Evolutionary conservation across 2,329 filamentous ascomycete species (phyloP).

Genomic region (Colletotrichum salicis): DNA sequence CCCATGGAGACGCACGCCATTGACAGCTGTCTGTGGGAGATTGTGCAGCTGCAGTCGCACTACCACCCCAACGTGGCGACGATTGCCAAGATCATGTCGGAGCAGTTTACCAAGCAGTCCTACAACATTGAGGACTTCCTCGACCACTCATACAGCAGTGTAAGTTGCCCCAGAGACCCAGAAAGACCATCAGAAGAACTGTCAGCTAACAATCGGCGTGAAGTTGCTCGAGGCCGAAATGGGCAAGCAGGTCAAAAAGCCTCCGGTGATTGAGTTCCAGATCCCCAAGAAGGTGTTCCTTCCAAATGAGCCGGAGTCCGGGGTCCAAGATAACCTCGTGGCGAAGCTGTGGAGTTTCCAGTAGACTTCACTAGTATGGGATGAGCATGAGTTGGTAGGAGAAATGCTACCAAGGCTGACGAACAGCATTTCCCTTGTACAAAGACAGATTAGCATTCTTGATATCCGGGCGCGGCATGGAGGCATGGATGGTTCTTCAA

Average conservation of each 20-base stretch:
- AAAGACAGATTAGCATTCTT: conserved; percentile 8
- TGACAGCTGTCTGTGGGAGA: conserved; percentile 94
- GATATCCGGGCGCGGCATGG: conserved; percentile 11
- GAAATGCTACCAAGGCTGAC: not conserved
- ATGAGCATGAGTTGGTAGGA: not conserved
- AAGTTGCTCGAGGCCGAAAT: conserved; percentile 88
- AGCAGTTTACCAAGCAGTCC: conserved; percentile 95
- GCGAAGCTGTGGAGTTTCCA: conserved; percentile 72
- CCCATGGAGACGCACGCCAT: conserved; percentile 89
- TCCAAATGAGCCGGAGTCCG: conserved; percentile 59
- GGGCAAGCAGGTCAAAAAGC: conserved; percentile 83
- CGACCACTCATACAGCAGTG: conserved; percentile 89
- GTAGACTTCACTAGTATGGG: conserved; percentile 3
- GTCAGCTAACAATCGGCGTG: conserved; percentile 61
- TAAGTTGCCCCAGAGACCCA: conserved; percentile 57
- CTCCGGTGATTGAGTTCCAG: conserved; percentile 90
- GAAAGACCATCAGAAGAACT: conserved; percentile 43
- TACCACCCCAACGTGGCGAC: conserved; percentile 98
- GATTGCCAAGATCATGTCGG: conserved; percentile 90
- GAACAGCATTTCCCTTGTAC: not conserved
- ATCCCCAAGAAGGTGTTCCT: conserved; percentile 87
- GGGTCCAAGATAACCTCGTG: conserved; percentile 63
- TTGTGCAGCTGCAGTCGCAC: conserved; percentile 89
- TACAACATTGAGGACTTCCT: conserved; percentile 98
- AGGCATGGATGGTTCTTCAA: conserved; percentile 13